Evolutionary conservation across 805 yeast genomes (phyloP), one percentile per base, ranked within the genome.

Genomic region (Candida berthetii): DNA sequence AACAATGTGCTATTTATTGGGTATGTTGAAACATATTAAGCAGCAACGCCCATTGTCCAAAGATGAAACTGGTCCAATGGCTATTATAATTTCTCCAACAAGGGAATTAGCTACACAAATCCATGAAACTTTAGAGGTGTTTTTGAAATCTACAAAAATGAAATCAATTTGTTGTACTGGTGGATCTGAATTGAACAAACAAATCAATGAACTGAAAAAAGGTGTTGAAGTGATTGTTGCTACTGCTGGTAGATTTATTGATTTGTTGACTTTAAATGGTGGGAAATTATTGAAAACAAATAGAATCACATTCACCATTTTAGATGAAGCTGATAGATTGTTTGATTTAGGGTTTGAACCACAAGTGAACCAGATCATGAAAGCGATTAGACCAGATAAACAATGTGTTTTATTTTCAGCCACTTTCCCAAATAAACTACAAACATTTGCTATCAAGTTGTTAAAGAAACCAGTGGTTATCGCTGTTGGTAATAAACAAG

Each of bases 311-410:
- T 88, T 82, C 59, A 71, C 88, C n/a, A 95, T 90, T 0, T 65
- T 93, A 44, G 99, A 93, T 58, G 99, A 93, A 57, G 97, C 98
- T 1, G 99, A 93, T 61, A 66, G 99, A 48, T 81, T 93, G 85
- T 91, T 91, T 65, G 99, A 93, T 60, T 68, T 93, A 74, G 99
- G 99, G 1, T 93, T 93, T 63, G 98, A 88, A 52, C 98, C 99
- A 0, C 99, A 93, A 57, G 88, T 93, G 4, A 79, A 76, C 50
- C 86, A 87, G 53, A 82, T 93, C 18, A 69, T 89, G 56, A 69
- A 75, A 14, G 83, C 84, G 31, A 71, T 87, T 3, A 69, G 97
- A 38, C 93, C 93, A 0, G 96, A 90, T 56, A 69, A 84, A 38
- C 98, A 91, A 55, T 85, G 93, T 15, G 91, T 90, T 3, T 63